Evolutionary conservation across 805 yeast genomes (phyloP).

Genomic region (Peterozyma xylosa): DNA sequence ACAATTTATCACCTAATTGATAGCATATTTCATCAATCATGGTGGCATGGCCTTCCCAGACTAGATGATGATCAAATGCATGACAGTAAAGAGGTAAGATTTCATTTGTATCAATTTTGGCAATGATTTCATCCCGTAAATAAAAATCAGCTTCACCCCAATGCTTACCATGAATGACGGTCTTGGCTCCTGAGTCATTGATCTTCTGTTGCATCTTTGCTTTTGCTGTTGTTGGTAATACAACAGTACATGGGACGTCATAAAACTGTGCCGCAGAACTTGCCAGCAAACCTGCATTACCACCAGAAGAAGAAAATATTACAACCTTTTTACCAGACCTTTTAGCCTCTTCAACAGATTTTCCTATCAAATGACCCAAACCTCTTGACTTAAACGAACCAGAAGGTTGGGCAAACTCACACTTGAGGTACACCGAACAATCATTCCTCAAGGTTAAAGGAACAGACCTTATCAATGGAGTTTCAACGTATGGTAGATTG

Average conservation of each 20-base stretch:
- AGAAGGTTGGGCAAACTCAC: constrained; percentile 47
- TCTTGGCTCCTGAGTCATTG: constrained; percentile 39
- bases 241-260: constrained; percentile 47
- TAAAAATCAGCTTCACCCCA: constrained; percentile 46
- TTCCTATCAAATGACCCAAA: constrained; percentile 37
- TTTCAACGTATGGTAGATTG: constrained; percentile 2
- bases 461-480: constrained; percentile 9
- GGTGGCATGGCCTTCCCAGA: constrained; percentile 50
- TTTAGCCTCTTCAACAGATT: constrained; percentile 22
- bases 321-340: constrained; percentile 22
- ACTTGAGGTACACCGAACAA: constrained; percentile 32
- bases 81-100: constrained; percentile 41
- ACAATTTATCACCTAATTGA: constrained; percentile 7
- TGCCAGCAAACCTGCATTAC: constrained; percentile 50
- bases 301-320: constrained; percentile 48
- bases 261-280: constrained; percentile 34
- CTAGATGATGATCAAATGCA: constrained; percentile 41
- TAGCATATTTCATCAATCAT: constrained; percentile 34
- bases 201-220: constrained; percentile 37
- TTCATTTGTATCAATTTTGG: constrained; percentile 10
- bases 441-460: constrained; percentile 4
- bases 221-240: constrained; percentile 46
- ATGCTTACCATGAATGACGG: constrained; percentile 34
- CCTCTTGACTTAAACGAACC: constrained; percentile 55
- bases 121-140: constrained; percentile 24